phyloP scores from a whole-genome alignment of 1,284 basidiomycete genomes.

The Irpex rosettiformis region DNA sequence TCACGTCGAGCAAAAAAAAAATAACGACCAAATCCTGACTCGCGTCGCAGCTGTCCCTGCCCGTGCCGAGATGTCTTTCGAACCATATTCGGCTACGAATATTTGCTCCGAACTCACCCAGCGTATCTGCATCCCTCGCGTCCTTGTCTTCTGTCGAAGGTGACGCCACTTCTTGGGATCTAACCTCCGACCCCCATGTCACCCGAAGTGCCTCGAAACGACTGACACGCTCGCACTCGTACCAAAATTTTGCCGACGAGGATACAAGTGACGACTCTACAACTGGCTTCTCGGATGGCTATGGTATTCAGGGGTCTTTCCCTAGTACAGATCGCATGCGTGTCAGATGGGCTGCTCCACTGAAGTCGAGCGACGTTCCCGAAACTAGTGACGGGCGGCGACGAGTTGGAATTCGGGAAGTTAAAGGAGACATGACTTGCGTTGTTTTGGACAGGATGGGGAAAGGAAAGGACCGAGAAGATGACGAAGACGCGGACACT shows the following conservation, averaged over 20 bases:
- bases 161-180: slow-evolving; percentile 64
- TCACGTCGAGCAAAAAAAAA: background rate
- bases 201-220: slow-evolving; percentile 48
- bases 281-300: slow-evolving; percentile 54
- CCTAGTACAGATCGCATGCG: slow-evolving; percentile 72
- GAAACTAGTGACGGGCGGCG: slow-evolving; percentile 51
- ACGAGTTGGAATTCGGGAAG: slow-evolving; percentile 63
- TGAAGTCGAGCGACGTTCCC: slow-evolving; percentile 43
- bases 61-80: slow-evolving; percentile 70
- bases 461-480: slow-evolving; percentile 29
- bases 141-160: slow-evolving; percentile 74
- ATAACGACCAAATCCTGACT: background rate
- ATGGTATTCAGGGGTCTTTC: slow-evolving; percentile 72
- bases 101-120: slow-evolving; percentile 48
- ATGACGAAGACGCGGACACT: slow-evolving; percentile 9
- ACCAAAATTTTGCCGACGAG: slow-evolving; percentile 72
- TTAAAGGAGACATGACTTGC: slow-evolving; percentile 63
- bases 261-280: slow-evolving; percentile 73
- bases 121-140: slow-evolving; percentile 58
- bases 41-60: slow-evolving; percentile 58
- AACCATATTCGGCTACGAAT: slow-evolving; percentile 72
- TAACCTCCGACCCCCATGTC: slow-evolving; percentile 74
- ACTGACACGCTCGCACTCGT: slow-evolving; percentile 51
- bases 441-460: slow-evolving; percentile 48
- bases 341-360: slow-evolving; percentile 72